Conservation (phyloP, 805 yeast species). For the Suhomyces sp. region DNA sequence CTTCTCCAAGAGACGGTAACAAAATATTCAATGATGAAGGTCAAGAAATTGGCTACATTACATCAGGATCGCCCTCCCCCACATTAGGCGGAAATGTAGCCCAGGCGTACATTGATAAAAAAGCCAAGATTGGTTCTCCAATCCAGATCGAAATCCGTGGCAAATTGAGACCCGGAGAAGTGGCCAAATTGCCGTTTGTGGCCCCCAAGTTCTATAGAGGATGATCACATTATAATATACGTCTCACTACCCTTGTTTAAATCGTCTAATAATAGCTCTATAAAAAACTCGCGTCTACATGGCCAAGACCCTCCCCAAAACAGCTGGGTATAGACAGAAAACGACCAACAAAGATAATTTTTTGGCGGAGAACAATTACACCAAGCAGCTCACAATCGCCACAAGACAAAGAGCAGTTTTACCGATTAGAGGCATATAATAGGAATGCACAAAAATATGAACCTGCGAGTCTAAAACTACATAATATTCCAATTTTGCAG, state of each 20-base stretch:
- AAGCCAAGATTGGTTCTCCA: slow-evolving; percentile 69
- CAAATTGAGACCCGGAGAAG: slow-evolving; percentile 68
- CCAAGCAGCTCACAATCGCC: not conserved
- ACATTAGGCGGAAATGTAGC: slow-evolving; percentile 76
- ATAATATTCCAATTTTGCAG: not conserved
- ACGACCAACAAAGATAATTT: not conserved
- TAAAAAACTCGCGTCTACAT: not conserved
- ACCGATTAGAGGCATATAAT: slow-evolving; percentile 4
- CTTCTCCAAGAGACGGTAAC: slow-evolving; percentile 85
- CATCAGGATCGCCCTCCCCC: slow-evolving; percentile 62
- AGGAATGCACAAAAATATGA: not conserved
- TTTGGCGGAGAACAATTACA: not conserved
- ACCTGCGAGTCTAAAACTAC: slow-evolving; percentile 2
- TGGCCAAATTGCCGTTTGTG: slow-evolving; percentile 85
- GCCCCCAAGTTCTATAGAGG: slow-evolving; percentile 65
- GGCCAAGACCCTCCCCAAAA: not conserved
- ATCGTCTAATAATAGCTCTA: not conserved
- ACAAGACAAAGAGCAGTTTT: not conserved
- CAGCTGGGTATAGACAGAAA: not conserved
- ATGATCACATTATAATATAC: slow-evolving; percentile 3
- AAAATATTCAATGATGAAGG: slow-evolving; percentile 58
- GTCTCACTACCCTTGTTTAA: not conserved
- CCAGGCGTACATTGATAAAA: slow-evolving; percentile 81
- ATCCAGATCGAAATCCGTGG: slow-evolving; percentile 79
- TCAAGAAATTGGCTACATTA: slow-evolving; percentile 52